Conservation (phyloP, 306 rosid species). For the Hylodesmum podocarpum region DNA sequence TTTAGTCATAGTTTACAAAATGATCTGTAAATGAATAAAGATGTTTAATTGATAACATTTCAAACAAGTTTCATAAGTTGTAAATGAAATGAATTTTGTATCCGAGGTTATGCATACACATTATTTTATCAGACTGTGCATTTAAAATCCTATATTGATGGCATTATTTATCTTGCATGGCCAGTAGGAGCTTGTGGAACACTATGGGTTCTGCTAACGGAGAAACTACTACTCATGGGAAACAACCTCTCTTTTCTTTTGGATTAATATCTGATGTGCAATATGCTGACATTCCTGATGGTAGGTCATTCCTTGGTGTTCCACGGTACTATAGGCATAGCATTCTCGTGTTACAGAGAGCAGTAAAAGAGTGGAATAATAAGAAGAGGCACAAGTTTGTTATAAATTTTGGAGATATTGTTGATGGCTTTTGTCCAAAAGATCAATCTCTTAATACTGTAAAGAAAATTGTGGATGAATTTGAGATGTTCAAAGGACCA, state of each 20-base stretch:
- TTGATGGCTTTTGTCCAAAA: slow-evolving; percentile 86
- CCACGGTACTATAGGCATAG: slow-evolving; percentile 90
- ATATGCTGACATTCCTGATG: slow-evolving; percentile 86
- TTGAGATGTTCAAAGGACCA: slow-evolving; percentile 60
- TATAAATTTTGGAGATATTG: slow-evolving; percentile 82
- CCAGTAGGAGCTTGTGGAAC: slow-evolving; percentile 45
- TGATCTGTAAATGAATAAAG: neutral
- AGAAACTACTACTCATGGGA: slow-evolving; percentile 30
- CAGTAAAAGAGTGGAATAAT: slow-evolving; percentile 73
- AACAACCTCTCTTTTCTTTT: slow-evolving; percentile 70
- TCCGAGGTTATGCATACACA: neutral
- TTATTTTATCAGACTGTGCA: neutral
- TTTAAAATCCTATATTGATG: slow-evolving; percentile 22
- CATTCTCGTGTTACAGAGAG: slow-evolving; percentile 67
- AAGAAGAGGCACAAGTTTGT: slow-evolving; percentile 58
- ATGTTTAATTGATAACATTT: neutral
- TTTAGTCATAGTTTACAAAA: neutral
- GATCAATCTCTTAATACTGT: slow-evolving; percentile 65
- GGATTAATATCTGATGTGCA: slow-evolving; percentile 93
- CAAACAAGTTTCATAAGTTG: neutral
- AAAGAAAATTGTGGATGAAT: slow-evolving; percentile 55
- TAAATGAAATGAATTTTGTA: neutral
- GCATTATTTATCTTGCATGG: slow-evolving; percentile 10
- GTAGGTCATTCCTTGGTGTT: slow-evolving; percentile 75
- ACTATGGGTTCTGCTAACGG: slow-evolving; percentile 57